phyloP scores from a whole-genome alignment of 129 eudicot genomes.

The Helianthus tuberosus region DNA sequence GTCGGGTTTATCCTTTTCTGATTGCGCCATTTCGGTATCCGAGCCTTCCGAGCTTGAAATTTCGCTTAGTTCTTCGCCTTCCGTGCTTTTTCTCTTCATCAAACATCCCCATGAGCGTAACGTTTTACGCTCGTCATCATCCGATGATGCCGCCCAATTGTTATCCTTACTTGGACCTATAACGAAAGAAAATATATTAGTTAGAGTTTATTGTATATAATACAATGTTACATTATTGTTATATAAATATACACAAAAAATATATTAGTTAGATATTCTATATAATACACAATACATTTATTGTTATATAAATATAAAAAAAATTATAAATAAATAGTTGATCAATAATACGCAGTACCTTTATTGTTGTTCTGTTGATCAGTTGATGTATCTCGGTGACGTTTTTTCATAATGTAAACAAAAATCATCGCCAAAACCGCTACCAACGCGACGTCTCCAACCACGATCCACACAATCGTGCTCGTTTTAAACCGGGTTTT shows the following conservation, averaged over 20 bases:
- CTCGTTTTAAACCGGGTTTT: conserved; percentile 43
- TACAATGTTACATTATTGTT: too few relatives aligned
- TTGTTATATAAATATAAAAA: too few relatives aligned
- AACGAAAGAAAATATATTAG: too few relatives aligned
- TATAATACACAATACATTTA: too few relatives aligned
- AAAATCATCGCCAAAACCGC: conserved; percentile 47
- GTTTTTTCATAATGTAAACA: conserved; percentile 40
- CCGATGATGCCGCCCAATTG: conserved; percentile 53
- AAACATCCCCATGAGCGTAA: conserved; percentile 71
- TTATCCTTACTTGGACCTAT: conserved; percentile 29
- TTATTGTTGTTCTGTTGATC: conserved; percentile 15
- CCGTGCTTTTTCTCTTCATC: conserved; percentile 45
- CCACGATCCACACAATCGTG: conserved; percentile 64
- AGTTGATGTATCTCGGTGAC: conserved; percentile 18
- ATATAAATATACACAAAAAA: too few relatives aligned
- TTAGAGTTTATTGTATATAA: too few relatives aligned
- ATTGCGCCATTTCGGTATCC: conserved; percentile 34
- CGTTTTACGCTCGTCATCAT: conserved; percentile 49
- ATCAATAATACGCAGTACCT: background rate
- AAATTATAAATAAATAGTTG: too few relatives aligned
- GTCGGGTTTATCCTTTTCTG: conserved; percentile 18
- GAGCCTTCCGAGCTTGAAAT: conserved; percentile 30
- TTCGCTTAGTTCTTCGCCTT: conserved; percentile 38
- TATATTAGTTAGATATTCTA: too few relatives aligned
- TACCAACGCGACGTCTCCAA: conserved; percentile 65